phyloP scores from a whole-genome alignment of 2,329 filamentous ascomycete species.

The Blastomyces parvus region DNA sequence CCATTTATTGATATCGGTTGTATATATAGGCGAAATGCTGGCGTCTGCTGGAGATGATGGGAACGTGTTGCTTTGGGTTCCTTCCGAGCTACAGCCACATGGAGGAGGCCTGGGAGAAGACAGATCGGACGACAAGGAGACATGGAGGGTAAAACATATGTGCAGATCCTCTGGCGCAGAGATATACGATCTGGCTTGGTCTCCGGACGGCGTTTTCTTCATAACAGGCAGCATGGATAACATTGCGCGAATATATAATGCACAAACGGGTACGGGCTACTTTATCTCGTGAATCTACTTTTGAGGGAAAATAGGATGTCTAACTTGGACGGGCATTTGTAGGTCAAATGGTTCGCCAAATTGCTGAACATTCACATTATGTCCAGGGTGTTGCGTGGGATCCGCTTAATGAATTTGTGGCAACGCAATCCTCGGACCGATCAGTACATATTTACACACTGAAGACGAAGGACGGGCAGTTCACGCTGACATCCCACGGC shows the following conservation, averaged over 20 bases:
- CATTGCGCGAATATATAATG: slow-evolving; percentile 92
- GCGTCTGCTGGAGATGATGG: slow-evolving; percentile 95
- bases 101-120: slow-evolving; percentile 66
- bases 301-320: not conserved
- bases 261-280: slow-evolving; percentile 62
- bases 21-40: slow-evolving; percentile 67
- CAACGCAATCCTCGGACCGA: slow-evolving; percentile 94
- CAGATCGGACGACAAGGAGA: slow-evolving; percentile 83
- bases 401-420: slow-evolving; percentile 93
- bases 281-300: not conserved
- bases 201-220: slow-evolving; percentile 90
- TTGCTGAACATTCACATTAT: slow-evolving; percentile 95
- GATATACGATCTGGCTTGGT: slow-evolving; percentile 98
- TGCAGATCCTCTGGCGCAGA: slow-evolving; percentile 88
- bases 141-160: slow-evolving; percentile 96
- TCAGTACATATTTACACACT: slow-evolving; percentile 96
- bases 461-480: slow-evolving; percentile 92
- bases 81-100: slow-evolving; percentile 62
- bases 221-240: slow-evolving; percentile 99
- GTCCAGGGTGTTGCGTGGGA: slow-evolving; percentile 99
- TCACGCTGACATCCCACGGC: slow-evolving; percentile 67
- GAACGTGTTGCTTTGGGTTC: slow-evolving; percentile 93
- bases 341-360: slow-evolving; percentile 71
- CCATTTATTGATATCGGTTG: slow-evolving; percentile 1
- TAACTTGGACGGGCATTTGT: not conserved